Conservation (phyloP, 2,329 filamentous ascomycete species). For the Pseudogymnoascus sp. region DNA sequence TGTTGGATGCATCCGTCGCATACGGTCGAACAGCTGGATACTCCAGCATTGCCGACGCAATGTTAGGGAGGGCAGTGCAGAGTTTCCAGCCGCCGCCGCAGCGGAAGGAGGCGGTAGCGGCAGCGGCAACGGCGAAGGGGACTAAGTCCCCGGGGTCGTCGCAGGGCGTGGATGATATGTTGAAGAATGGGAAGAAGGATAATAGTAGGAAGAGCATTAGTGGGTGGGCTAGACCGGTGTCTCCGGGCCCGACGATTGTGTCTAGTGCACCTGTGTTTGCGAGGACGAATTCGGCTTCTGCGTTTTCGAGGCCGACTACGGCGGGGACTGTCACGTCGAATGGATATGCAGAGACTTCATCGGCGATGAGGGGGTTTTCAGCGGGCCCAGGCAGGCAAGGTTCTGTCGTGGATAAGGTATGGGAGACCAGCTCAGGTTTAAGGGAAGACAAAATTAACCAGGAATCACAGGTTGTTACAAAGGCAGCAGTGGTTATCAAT, state of each 20-base stretch:
- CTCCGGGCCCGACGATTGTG: background rate
- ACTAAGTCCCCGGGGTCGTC: background rate
- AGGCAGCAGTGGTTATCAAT: background rate
- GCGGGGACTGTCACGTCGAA: background rate
- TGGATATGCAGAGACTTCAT: background rate
- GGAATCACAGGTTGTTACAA: background rate
- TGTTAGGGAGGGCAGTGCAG: constrained; percentile 27
- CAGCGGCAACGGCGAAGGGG: background rate
- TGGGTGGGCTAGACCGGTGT: constrained; percentile 24
- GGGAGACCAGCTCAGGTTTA: background rate
- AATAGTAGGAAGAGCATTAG: constrained; percentile 2
- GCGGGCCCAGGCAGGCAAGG: background rate
- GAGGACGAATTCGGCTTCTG: background rate
- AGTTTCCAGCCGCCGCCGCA: constrained; percentile 16
- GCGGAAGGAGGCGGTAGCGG: constrained; percentile 18
- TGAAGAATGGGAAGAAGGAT: background rate
- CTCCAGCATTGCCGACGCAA: constrained; percentile 27
- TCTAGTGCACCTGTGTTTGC: background rate
- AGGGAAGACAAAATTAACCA: background rate
- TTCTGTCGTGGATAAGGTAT: background rate
- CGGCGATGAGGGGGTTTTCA: background rate
- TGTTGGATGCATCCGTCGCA: constrained; percentile 18
- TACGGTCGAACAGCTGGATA: constrained; percentile 15
- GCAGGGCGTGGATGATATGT: background rate
- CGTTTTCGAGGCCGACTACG: constrained; percentile 23